A percentile compares a stretch with the other conserved stretches of the same genome.
Evolutionary conservation across 768 basidiomycete genomes (phyloP).

Genomic region (Rhodotorula kratochvilovae): DNA sequence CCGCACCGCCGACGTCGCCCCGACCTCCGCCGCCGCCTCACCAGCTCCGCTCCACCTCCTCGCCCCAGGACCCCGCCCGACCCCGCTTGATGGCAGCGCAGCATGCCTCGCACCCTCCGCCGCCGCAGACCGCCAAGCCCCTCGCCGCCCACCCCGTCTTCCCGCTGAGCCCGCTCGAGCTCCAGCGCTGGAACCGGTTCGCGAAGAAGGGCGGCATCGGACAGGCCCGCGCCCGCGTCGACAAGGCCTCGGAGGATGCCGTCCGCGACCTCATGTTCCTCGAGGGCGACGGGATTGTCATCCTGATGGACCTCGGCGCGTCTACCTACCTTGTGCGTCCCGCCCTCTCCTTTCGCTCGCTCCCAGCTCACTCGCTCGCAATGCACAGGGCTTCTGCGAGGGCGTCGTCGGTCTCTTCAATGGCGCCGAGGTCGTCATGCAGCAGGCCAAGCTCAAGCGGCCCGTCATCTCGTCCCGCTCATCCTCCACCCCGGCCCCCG

Average conservation of each 20-base stretch:
- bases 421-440: conserved; percentile 63
- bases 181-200: conserved; percentile 77
- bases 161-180: conserved; percentile 52
- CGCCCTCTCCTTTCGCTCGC: no score
- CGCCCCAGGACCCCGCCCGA: no score
- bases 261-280: conserved; percentile 80
- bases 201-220: conserved; percentile 82
- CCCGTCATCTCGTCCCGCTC: conserved; percentile 60
- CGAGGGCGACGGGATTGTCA: conserved; percentile 73
- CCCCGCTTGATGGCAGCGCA: no score
- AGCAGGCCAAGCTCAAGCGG: conserved; percentile 65
- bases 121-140: neutral
- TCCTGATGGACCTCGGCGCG: conserved; percentile 65
- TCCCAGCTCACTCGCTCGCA: neutral
- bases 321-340: conserved; percentile 64
- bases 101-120: neutral
- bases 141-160: conserved; percentile 9
- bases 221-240: conserved; percentile 65
- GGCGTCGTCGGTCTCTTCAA: conserved; percentile 75
- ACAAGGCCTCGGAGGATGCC: conserved; percentile 66
- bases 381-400: conserved; percentile 71
- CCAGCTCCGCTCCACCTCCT: no score
- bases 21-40: no score
- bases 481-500: neutral
- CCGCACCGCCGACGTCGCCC: no score